Conservation (phyloP, 2,329 filamentous ascomycete species). For the Nannizzia gypsea region DNA sequence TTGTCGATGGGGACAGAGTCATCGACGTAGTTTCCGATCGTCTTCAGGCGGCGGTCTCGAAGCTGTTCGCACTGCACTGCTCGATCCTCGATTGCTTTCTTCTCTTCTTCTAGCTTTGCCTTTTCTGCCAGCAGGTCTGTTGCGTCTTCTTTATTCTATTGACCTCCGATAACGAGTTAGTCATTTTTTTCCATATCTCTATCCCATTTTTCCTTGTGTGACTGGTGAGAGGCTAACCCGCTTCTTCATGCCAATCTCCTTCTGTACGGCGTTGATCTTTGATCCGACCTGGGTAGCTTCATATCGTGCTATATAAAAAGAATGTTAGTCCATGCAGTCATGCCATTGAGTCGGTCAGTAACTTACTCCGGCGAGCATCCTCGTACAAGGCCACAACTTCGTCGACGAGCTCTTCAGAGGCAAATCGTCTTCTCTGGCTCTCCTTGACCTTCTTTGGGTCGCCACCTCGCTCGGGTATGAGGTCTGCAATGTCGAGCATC, state of each 20-base stretch:
- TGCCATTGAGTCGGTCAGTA: neutral
- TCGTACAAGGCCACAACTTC: slow-evolving; percentile 80
- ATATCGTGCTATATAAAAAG: slow-evolving; percentile 49
- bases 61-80: slow-evolving; percentile 63
- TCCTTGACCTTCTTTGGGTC: slow-evolving; percentile 86
- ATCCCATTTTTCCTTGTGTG: neutral
- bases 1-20: slow-evolving; percentile 71
- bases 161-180: neutral
- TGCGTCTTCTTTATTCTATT: slow-evolving; percentile 71
- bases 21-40: slow-evolving; percentile 85
- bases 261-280: slow-evolving; percentile 79
- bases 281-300: slow-evolving; percentile 66
- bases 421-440: slow-evolving; percentile 72
- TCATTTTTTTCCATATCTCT: neutral
- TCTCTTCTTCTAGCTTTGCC: slow-evolving; percentile 62
- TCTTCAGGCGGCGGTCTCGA: slow-evolving; percentile 66
- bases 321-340: neutral
- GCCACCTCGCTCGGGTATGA: slow-evolving; percentile 76
- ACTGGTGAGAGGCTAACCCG: slow-evolving; percentile 47
- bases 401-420: slow-evolving; percentile 73
- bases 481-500: slow-evolving; percentile 72
- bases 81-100: slow-evolving; percentile 63
- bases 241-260: slow-evolving; percentile 83
- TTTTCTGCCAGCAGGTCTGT: slow-evolving; percentile 70
- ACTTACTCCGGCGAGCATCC: slow-evolving; percentile 63